These are phyloP conservation scores for Stromatinia cepivora DNA, from an alignment of 2,329 filamentous ascomycete species.

Conservation along the genomic window DNA sequence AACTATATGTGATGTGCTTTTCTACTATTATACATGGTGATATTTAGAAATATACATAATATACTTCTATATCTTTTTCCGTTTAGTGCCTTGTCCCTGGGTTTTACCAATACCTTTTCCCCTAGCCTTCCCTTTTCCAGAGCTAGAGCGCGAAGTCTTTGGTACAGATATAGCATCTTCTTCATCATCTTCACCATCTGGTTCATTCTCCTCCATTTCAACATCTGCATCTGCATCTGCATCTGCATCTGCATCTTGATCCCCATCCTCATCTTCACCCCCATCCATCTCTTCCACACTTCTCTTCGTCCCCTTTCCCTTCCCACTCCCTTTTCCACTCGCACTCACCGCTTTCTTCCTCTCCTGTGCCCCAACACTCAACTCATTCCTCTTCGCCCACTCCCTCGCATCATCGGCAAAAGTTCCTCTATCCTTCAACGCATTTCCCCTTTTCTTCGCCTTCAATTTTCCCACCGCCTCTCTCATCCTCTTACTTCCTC, in stretches of 20 bases:
- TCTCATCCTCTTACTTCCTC: slow-evolving; percentile 72
- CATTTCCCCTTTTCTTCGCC: slow-evolving; percentile 44
- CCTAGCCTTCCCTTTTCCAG: slow-evolving; percentile 24
- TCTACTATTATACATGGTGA: not conserved
- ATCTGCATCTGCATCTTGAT: slow-evolving; percentile 9
- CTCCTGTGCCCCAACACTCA: slow-evolving; percentile 37
- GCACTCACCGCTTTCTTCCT: slow-evolving; percentile 23
- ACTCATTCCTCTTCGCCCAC: slow-evolving; percentile 40
- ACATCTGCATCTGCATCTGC: slow-evolving; percentile 16
- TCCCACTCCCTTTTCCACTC: slow-evolving; percentile 29
- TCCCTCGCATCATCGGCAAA: slow-evolving; percentile 40
- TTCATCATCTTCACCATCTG: slow-evolving; percentile 13
- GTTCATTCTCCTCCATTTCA: slow-evolving; percentile 16
- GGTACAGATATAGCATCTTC: not conserved
- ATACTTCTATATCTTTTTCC: not conserved
- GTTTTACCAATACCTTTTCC: slow-evolving; percentile 19
- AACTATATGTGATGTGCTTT: too few species aligned
- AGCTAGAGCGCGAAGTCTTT: not conserved
- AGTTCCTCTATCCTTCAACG: slow-evolving; percentile 27
- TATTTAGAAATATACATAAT: not conserved
- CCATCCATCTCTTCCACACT: slow-evolving; percentile 18
- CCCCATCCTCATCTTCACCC: slow-evolving; percentile 13
- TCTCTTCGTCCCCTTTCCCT: slow-evolving; percentile 20
- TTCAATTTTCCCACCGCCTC: slow-evolving; percentile 70
- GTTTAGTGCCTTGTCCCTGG: not conserved